phyloP scores from a whole-genome alignment of 257 asterid genomes.

The Euphrasia confusa region DNA sequence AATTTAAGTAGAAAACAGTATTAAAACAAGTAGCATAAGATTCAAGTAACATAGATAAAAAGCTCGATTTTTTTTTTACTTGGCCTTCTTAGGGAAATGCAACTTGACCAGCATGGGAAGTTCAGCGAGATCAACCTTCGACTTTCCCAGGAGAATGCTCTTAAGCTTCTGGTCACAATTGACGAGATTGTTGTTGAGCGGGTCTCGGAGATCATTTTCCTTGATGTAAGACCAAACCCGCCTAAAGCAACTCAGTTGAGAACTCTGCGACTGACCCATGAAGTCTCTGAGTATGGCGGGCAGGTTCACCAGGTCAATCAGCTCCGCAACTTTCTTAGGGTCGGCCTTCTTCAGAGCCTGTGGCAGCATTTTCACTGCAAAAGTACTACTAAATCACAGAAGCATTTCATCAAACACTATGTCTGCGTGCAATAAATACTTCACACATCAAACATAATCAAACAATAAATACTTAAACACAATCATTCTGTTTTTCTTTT shows the following conservation, averaged over 20 bases:
- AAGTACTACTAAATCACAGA: too few species aligned
- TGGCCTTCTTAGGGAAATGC: conserved; percentile 75
- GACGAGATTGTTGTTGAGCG: conserved; percentile 62
- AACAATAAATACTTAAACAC: too few species aligned
- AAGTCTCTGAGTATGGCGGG: conserved; percentile 79
- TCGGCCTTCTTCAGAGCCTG: conserved; percentile 56
- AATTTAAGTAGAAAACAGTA: background rate
- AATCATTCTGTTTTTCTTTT: too few species aligned
- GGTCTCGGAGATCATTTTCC: conserved; percentile 89
- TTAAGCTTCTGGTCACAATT: conserved; percentile 80
- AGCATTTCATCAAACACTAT: background rate
- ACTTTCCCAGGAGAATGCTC: conserved; percentile 74
- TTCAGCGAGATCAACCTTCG: conserved; percentile 67
- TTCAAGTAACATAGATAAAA: background rate
- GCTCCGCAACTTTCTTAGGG: conserved; percentile 73
- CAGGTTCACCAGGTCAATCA: conserved; percentile 82
- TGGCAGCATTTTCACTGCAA: conserved; percentile 44
- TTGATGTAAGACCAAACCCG: conserved; percentile 82
- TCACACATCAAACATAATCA: too few species aligned
- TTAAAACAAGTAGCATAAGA: background rate
- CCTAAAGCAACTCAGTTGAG: conserved; percentile 75
- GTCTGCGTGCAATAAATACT: background rate
- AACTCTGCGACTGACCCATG: conserved; percentile 93
- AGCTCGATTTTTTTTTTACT: conserved; percentile 27
- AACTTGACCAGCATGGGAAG: conserved; percentile 77